Evolutionary conservation across 257 asterid genomes (phyloP), one percentile per base, ranked within the genome.

Genomic region (Catharanthus roseus): DNA sequence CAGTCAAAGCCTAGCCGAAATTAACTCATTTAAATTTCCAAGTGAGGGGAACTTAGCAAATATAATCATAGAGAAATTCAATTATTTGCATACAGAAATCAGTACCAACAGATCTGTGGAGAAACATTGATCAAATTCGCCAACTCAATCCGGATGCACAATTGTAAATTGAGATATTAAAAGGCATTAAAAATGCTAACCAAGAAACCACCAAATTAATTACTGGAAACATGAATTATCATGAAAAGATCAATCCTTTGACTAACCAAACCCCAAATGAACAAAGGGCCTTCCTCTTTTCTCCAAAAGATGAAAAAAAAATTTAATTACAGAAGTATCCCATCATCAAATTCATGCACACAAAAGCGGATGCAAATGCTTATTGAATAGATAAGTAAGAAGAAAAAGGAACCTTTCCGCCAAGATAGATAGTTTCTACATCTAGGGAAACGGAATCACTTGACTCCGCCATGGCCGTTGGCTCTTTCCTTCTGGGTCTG

Each of bases 381-480:
- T 4, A 50, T 2, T 38, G 65, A 11, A 60, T 3, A 24, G n/a
- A 26, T 7, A 36, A 11, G 41, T 7, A 4, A 39, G n/a, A 33
- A 36, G n/a, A 65, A 10, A 56, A 41, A 4, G 24, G 51, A 69
- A 83, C 87, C 87, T 83, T 75, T 70, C 87, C 87, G 64, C 87
- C 87, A 41, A 80, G 83, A 68, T 77, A 83, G 73, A 80, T 80
- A 34, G 85, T 77, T 51, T 80, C 79, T 34, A 83, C 72, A 65
- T 77, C 81, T 21, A 83, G 71, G 67, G 78, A 75, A 77, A 83
- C 76, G 72, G 74, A 75, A 75, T 77, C 83, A 60, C 73, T 69
- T 12, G 79, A 80, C 33, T 80, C 87, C 53, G 79, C 67, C 87
- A 80, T 83, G 77, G 86, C 78, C 77, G 65, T 70, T 71, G 80